Evolutionary conservation across 371 early-diverging fungal genomes (phyloP), one percentile per base, ranked within the genome.

Genomic region (Synchytrium microbalum): DNA sequence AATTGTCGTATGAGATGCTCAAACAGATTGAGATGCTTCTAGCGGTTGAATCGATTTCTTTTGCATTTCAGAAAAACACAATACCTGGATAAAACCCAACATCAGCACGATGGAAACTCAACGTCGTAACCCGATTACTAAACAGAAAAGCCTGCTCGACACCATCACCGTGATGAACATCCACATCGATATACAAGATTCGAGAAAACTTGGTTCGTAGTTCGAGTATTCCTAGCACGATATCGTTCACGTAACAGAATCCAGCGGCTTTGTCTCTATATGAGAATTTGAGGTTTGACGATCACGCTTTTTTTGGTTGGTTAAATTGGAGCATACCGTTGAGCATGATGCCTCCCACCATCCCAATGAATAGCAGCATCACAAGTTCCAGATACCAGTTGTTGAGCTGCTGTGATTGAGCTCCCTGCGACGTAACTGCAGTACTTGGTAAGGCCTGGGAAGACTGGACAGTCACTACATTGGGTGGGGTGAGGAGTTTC

Each of bases 391-490:
- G 70, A 53, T 3, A 72, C 73, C 5, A 94, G 76, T 27, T 83
- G 75, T 23, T 75, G 63, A 0, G 91, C 92, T 0, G 85, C 91
- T 59, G 81, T 77, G 10, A 93, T 78, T 0, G 90, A 85, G 0
- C 84, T 88, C 32, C 91, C 90, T n/a, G 72, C 65, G 52, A 64
- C 66, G 23, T 67, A 53, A 69, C 91, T 93, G 76, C 97, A 96
- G 70, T 95, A 99, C 53, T 98, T 96, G 76, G 89, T 93, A 71
- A 99, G 82, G 3, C 96, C 98, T 59, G 90, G 89, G 78, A 99
- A 99, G 1, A 93, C 86, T 2, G 99, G 99, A 72, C 99, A 99
- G 75, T 99, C 99, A 25, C 62, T 26, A 61, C 27, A 38, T 52
- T 14, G 61, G 30, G 19, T 38, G 28, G 16, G 61, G 59, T 28